Evolutionary conservation across 306 rosid species (phyloP).

Genomic region (Quillaja saponaria): DNA sequence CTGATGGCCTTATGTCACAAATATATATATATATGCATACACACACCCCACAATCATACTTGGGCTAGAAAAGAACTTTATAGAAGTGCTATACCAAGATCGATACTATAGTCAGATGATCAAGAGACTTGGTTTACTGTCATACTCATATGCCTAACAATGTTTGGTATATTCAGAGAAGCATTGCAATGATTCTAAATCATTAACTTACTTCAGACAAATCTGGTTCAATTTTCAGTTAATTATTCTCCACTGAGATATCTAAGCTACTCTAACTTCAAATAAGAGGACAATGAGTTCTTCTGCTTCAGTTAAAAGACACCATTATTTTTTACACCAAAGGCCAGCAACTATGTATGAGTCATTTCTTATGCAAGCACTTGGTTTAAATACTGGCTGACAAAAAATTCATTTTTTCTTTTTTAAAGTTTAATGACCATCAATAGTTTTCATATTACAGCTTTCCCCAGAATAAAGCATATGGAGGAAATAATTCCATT

Average conservation of each 20-base stretch:
- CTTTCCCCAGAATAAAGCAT: background rate
- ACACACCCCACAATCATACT: background rate
- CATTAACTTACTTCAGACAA: background rate
- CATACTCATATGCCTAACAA: background rate
- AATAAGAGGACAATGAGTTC: background rate
- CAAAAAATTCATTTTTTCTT: background rate
- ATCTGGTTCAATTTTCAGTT: background rate
- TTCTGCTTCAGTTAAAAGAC: background rate
- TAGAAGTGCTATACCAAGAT: background rate
- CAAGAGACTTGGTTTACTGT: background rate
- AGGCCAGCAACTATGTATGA: background rate
- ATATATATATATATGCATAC: background rate
- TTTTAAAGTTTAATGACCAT: constrained; percentile 10
- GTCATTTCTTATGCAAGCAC: too few relatives aligned
- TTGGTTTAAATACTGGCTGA: background rate
- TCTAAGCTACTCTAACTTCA: constrained; percentile 8
- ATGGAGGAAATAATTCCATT: background rate
- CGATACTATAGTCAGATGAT: background rate
- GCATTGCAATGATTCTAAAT: background rate
- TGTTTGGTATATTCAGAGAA: background rate
- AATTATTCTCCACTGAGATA: constrained; percentile 1
- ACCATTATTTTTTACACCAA: constrained; percentile 1
- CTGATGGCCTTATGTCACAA: constrained; percentile 2
- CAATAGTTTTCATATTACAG: background rate
- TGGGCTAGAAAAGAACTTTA: constrained; percentile 1